A percentile compares a stretch with the other conserved stretches of the same genome.
Evolutionary conservation across 176 grass and related monocot genomes (phyloP).

Genomic region (Carex parvula): DNA sequence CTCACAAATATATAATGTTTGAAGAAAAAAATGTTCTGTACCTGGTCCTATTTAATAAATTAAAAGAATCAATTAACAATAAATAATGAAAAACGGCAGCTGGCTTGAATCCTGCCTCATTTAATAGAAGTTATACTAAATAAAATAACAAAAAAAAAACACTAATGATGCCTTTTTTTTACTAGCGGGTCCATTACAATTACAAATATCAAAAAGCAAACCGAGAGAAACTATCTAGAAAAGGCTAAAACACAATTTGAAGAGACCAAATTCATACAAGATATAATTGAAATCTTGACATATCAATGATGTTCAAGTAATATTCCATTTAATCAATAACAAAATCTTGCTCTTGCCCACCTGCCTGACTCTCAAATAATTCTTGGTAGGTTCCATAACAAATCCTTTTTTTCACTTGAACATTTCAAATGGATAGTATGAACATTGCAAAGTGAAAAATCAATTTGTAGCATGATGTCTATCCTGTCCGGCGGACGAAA

Average conservation of each 20-base stretch:
- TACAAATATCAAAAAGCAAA: no score
- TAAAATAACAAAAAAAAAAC: background rate
- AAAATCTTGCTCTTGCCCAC: conserved; percentile 2
- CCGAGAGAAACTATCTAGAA: no score
- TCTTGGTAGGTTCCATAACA: background rate
- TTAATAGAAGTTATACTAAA: background rate
- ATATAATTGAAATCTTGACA: background rate
- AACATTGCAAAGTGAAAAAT: no score
- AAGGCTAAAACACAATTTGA: background rate
- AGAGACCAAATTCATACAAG: background rate
- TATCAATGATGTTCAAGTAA: background rate
- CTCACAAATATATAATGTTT: no score
- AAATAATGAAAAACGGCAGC: background rate
- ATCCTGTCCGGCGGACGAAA: no score
- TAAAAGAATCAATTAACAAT: background rate
- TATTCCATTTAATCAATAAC: background rate
- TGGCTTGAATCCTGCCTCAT: background rate
- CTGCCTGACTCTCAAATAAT: background rate
- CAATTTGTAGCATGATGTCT: no score
- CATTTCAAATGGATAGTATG: background rate
- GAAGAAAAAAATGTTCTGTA: background rate
- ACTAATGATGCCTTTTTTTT: no score
- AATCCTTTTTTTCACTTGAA: background rate
- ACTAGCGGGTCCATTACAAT: background rate
- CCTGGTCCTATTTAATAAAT: background rate